These are phyloP conservation scores for Herpetomonas samuelpessoai DNA, from an alignment of 208 protist species.

Conservation along the genomic window DNA sequence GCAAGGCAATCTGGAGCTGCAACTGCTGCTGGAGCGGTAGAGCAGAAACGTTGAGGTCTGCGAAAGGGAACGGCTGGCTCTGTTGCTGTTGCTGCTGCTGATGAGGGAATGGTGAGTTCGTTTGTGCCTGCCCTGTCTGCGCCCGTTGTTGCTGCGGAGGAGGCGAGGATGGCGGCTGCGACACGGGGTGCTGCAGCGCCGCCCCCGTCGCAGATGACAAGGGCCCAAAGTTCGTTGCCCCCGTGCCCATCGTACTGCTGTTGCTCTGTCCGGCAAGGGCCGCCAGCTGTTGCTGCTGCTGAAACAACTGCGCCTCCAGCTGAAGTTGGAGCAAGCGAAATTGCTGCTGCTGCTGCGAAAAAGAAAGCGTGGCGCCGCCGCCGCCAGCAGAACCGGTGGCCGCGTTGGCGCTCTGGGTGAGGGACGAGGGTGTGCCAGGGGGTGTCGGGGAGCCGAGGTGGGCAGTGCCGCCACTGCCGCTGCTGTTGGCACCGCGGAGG, in stretches of 20 bases:
- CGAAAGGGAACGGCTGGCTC: background rate
- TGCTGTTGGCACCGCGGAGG: background rate
- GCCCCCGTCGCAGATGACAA: too few species aligned
- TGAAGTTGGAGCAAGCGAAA: background rate
- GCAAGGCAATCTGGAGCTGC: too few species aligned
- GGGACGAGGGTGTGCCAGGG: background rate
- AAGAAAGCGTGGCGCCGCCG: background rate
- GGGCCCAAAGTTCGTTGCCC: too few species aligned
- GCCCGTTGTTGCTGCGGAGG: slow-evolving; percentile 3
- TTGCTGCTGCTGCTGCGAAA: background rate
- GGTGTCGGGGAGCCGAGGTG: background rate
- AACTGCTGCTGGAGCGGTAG: background rate
- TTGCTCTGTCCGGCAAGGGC: background rate
- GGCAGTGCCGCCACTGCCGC: slow-evolving; percentile 1
- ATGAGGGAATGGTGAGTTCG: too few species aligned
- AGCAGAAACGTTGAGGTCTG: background rate
- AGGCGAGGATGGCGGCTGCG: too few species aligned
- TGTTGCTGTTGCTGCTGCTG: slow-evolving; percentile 9
- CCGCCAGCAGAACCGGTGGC: background rate
- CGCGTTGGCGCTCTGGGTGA: background rate
- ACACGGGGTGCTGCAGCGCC: too few species aligned
- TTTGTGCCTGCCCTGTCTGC: background rate
- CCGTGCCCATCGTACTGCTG: too few species aligned
- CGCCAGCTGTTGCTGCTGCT: background rate
- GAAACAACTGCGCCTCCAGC: background rate